Percentiles rank a stretch among this genome's conserved stretches.
phyloP scores from a whole-genome alignment of 2,329 filamentous ascomycete species.

The Pyrenochaeta sp. region DNA sequence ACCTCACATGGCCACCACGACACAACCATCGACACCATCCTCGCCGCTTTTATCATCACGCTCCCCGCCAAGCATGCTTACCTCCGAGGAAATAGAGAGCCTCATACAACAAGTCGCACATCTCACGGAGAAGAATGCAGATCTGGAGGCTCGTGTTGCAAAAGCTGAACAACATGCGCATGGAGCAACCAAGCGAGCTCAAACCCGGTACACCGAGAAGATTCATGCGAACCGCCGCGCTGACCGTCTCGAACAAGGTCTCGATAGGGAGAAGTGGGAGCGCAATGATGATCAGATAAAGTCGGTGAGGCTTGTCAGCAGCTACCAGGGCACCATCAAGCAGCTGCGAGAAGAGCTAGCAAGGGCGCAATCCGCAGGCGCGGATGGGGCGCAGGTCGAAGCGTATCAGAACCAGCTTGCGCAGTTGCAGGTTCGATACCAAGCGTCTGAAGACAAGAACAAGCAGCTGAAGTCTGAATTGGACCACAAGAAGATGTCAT shows the following conservation, averaged over 20 bases:
- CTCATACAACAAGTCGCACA: constrained; percentile 4
- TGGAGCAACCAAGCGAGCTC: constrained; percentile 9
- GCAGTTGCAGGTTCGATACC: neutral
- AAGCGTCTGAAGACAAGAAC: neutral
- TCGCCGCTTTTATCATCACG: too few species aligned
- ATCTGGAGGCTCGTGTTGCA: neutral
- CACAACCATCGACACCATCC: neutral
- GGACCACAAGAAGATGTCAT: neutral
- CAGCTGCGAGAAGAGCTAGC: neutral
- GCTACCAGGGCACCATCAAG: neutral
- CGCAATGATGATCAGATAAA: constrained; percentile 1
- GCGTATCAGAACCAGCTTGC: neutral
- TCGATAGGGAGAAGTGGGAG: neutral
- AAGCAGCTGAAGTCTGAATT: neutral
- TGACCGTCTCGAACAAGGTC: neutral
- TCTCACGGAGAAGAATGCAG: neutral
- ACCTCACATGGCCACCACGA: too few species aligned
- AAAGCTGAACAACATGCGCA: constrained; percentile 3
- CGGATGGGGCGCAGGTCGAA: neutral
- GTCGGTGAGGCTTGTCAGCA: neutral
- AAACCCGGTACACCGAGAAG: constrained; percentile 11
- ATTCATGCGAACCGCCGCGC: constrained; percentile 12
- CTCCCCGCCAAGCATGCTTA: neutral
- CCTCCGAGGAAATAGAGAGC: neutral
- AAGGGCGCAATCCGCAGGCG: neutral